Conservation (phyloP, 768 basidiomycete genomes). For the Ramaria rubella region DNA sequence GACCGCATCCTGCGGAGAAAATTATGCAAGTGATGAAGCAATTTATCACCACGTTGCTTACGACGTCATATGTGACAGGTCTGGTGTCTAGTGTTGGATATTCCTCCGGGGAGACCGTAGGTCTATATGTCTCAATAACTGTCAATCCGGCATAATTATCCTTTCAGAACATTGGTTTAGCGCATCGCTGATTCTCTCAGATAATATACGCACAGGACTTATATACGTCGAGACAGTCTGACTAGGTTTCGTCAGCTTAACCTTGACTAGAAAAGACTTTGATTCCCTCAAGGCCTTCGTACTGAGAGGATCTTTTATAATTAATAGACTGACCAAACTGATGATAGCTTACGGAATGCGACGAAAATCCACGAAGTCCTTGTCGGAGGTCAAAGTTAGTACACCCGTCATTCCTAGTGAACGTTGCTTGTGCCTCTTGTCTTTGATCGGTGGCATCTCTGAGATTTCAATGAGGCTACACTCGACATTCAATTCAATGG, state of each 20-base stretch:
- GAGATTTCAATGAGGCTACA: slow-evolving; percentile 42
- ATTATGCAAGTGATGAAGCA: neutral
- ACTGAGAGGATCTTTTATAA: slow-evolving; percentile 30
- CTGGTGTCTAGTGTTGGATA: slow-evolving; percentile 70
- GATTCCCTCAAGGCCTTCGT: slow-evolving; percentile 57
- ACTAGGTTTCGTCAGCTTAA: slow-evolving; percentile 65
- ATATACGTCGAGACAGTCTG: slow-evolving; percentile 58
- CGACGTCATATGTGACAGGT: slow-evolving; percentile 49
- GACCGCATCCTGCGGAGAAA: slow-evolving; percentile 48
- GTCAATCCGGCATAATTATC: slow-evolving; percentile 69
- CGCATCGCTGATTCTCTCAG: neutral
- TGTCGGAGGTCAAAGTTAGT: slow-evolving; percentile 70
- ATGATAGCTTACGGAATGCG: slow-evolving; percentile 53
- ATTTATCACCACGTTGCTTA: slow-evolving; percentile 23
- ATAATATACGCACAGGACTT: slow-evolving; percentile 44
- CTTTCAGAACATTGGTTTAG: slow-evolving; percentile 31
- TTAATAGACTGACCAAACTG: neutral
- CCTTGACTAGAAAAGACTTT: slow-evolving; percentile 55
- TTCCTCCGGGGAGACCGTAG: slow-evolving; percentile 42
- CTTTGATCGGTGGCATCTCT: slow-evolving; percentile 20
- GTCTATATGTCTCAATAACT: slow-evolving; percentile 48
- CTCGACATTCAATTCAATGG: slow-evolving; percentile 48
- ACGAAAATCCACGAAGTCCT: slow-evolving; percentile 71
- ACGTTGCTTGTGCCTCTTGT: slow-evolving; percentile 41
- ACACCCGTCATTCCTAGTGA: slow-evolving; percentile 58